Conservation (phyloP, 1,139 yeast genomes). For the Zygosaccharomyces sapae region DNA sequence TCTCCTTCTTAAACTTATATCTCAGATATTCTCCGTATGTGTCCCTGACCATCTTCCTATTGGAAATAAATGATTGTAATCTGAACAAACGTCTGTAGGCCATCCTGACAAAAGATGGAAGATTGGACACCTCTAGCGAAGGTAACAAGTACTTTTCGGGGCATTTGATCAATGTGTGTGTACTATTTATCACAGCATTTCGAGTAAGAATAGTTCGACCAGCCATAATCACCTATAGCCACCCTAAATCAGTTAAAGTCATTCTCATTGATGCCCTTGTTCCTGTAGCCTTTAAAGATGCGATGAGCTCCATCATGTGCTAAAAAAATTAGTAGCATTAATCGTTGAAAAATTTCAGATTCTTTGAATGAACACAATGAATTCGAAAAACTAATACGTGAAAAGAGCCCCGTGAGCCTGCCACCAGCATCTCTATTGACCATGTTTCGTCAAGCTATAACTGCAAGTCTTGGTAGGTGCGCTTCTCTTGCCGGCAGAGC, state of each 20-base stretch:
- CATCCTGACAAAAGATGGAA: conserved; percentile 11
- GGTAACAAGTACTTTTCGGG: conserved; percentile 18
- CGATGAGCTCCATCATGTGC: not conserved
- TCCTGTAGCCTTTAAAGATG: not conserved
- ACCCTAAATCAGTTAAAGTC: not conserved
- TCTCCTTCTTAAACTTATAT: conserved; percentile 30
- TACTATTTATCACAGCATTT: conserved; percentile 23
- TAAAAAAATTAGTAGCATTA: not conserved
- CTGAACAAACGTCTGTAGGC: conserved; percentile 30
- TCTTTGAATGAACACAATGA: not conserved
- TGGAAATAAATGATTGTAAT: conserved; percentile 28
- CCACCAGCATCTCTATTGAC: not conserved
- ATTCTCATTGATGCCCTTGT: not conserved
- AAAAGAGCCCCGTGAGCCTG: not conserved
- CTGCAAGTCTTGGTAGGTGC: conserved; percentile 10
- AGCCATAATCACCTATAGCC: conserved; percentile 5
- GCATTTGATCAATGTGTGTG: conserved; percentile 19
- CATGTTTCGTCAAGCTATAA: conserved; percentile 15
- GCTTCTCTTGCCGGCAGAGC: conserved; percentile 8
- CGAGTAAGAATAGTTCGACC: conserved; percentile 18
- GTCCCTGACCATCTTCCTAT: conserved; percentile 24
- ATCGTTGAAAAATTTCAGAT: not conserved
- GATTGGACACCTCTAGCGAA: conserved; percentile 5
- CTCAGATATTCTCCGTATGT: conserved; percentile 29
- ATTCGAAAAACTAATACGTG: not conserved